Conservation (phyloP, 1,284 basidiomycete genomes). For the Leccinum cinnamomeum region DNA sequence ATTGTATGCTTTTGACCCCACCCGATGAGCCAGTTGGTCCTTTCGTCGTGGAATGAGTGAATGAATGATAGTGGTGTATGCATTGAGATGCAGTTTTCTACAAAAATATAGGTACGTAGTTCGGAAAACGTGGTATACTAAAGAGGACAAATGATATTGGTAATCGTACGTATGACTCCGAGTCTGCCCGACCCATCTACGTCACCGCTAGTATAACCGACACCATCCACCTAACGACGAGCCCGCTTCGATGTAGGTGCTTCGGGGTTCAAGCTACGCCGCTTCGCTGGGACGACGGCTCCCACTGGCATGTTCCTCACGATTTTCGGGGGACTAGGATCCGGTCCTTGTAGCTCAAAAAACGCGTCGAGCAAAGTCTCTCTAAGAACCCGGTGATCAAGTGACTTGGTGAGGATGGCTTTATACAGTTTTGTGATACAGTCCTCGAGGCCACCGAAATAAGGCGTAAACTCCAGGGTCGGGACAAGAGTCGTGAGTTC, state of each 20-base stretch:
- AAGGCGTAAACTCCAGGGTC: background rate
- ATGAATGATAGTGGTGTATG: too few relatives aligned
- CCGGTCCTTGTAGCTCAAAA: background rate
- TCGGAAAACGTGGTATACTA: too few relatives aligned
- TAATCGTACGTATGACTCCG: background rate
- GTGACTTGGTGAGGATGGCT: background rate
- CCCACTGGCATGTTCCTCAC: background rate
- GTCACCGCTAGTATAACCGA: background rate
- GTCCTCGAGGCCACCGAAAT: background rate
- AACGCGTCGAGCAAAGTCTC: background rate
- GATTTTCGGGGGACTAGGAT: background rate
- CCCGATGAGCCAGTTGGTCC: background rate
- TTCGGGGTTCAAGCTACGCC: background rate
- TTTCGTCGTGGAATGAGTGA: too few relatives aligned
- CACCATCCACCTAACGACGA: background rate
- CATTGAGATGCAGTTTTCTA: background rate
- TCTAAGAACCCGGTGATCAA: background rate
- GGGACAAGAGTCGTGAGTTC: background rate
- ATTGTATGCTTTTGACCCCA: background rate
- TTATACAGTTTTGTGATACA: background rate
- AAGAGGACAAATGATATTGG: too few relatives aligned
- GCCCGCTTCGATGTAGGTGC: background rate
- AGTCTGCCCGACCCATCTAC: background rate
- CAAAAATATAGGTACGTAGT: background rate
- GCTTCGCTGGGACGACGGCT: background rate